These are phyloP conservation scores for Leccinum pachyderme DNA, from an alignment of 1,284 basidiomycete genomes.

Conservation along the genomic window DNA sequence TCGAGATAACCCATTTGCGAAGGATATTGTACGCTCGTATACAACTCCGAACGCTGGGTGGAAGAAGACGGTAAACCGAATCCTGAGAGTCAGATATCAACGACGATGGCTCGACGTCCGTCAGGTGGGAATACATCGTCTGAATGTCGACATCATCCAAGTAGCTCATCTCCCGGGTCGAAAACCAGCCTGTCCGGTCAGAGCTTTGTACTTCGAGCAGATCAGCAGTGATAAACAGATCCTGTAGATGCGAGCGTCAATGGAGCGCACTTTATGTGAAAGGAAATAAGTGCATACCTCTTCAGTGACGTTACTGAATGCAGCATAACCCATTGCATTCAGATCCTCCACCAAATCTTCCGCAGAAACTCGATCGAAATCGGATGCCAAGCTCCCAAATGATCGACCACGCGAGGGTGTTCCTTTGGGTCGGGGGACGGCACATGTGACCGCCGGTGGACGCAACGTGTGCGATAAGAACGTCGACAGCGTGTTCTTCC, in stretches of 20 bases:
- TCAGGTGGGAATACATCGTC: conserved; percentile 67
- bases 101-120: conserved; percentile 66
- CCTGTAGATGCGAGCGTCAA: conserved; percentile 40
- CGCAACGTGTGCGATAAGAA: conserved; percentile 63
- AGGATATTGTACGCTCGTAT: conserved; percentile 71
- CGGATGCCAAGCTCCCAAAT: conserved; percentile 57
- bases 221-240: conserved; percentile 71
- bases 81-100: conserved; percentile 71
- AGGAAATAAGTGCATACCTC: conserved; percentile 47
- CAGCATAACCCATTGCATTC: conserved; percentile 70
- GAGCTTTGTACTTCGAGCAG: conserved; percentile 75
- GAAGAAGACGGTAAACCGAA: conserved; percentile 66
- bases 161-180: conserved; percentile 48
- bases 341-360: conserved; percentile 71
- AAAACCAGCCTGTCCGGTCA: conserved; percentile 77
- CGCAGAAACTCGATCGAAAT: conserved; percentile 63
- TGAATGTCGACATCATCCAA: conserved; percentile 69
- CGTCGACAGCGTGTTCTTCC: conserved; percentile 40
- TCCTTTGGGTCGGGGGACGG: conserved; percentile 30
- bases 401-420: conserved; percentile 35
- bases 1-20: conserved; percentile 73
- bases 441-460: conserved; percentile 41
- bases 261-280: background rate
- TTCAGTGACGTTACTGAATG: conserved; percentile 70
- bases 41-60: conserved; percentile 69